Base-by-base conservation (phyloP, 1,284 basidiomycete genomes). In the Apiotrichum sp. region DNA sequence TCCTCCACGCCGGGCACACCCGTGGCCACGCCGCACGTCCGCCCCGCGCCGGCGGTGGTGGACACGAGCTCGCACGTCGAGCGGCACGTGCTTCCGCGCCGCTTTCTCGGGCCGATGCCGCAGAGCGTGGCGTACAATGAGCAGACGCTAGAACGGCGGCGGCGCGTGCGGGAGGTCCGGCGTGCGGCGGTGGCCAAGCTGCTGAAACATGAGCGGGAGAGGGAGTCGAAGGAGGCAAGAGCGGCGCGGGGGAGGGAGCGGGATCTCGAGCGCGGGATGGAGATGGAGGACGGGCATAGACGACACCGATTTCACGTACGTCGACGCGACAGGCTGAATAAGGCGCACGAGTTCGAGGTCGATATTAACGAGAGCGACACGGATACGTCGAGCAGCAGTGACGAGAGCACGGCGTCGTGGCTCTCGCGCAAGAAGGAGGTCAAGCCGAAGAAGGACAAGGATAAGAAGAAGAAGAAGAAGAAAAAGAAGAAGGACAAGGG, bases 71-170 rank as follows among this genome's bases (percentile, higher is more conserved):
- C 69, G 4, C 68, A 70, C 53, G 47, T 32, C 6, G 45, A 50
- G 0, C n/a, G 16, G 1, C 71, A 72, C 61, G 58, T 65, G 48
- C 58, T 69, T 6, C 62, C 63, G 13, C 62, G 74, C 4, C 63
- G 71, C 4, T 74, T 74, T 56, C 59, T 74, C 2, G 73, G 73
- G 2, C 68, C 66, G 4, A 65, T 74, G 42, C 74, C 74, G 1
- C 61, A 66, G 33, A 59, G 56, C 31, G 58, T 65, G 1, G 53
- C 59, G 13, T 65, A 68, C 50, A 64, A 63, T 2, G 50, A 53
- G 3, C 59, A 66, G 29, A 61, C 56, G 0, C 40, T 59, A n/a
- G 65, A 64, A 38, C 64, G 59, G 32, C 58, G 62, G 35, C 10
- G 56, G n/a, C 46, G 53, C 4, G 53, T 70, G 3, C 49, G 53